Evolutionary conservation across 805 yeast species (phyloP), one percentile per base, ranked within the genome.

Genomic region (Wickerhamomyces strasburgensis): DNA sequence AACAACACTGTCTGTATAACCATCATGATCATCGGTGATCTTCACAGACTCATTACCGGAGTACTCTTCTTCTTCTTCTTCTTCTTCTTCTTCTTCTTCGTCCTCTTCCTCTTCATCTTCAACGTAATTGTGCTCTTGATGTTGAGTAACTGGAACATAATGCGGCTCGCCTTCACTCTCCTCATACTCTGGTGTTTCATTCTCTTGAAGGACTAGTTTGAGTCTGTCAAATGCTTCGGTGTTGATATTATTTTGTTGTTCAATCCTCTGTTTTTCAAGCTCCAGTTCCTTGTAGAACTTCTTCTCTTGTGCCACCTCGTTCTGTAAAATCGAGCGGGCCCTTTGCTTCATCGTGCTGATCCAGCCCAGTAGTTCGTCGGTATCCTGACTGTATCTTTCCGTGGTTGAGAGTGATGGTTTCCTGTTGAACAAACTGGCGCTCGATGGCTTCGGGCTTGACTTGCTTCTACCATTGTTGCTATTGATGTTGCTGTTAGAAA

Each of bases 261-360:
- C 47, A 14, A 46, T 25, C 6, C 37, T 36, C 15, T 36, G 27
- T 18, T 36, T 46, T 25, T 68, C 73, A 10, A 47, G 40, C 26
- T 59, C 58, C 9, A 70, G 34, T 23, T 58, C 55, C 10, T 59
- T 57, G 29, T 65, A 61, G 36, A 67, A 64, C 23, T 40, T 34
- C 28, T 52, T 51, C 38, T 70, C 73, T 28, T 68, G 66, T 14
- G 45, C 43, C 24, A 55, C 55, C 7, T 63, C 61, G 18, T 58
- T 45, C 13, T 47, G 44, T 11, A 65, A 42, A 10, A 60, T 54
- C 6, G 47, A 46, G 23, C 55, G 41, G 11, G 68, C 70, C 30
- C 59, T 54, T 8, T 34, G 40, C 32, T 60, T 65, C 39, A 67
- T 38, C 3, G 57, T 47, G 13, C 50, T 43, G 38, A 62, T 58